These are phyloP conservation scores for Colletotrichum sp. DNA, from an alignment of 2,329 filamentous ascomycete species.

Conservation along the genomic window DNA sequence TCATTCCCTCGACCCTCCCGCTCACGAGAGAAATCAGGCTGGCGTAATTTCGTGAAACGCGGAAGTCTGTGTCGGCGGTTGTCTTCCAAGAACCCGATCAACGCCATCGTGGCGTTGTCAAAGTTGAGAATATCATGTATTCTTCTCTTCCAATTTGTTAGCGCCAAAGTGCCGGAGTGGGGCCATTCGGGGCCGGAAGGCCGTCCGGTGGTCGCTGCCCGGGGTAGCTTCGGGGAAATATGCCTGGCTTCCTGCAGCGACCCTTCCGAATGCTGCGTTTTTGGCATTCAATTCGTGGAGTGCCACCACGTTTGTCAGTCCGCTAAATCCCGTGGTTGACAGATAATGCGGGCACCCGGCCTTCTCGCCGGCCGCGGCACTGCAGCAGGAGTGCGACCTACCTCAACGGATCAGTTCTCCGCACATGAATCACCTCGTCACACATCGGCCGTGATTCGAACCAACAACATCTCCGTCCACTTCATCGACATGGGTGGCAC, in stretches of 20 bases:
- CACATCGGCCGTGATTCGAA: background rate
- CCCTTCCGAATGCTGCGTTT: background rate
- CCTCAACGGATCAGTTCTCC: background rate
- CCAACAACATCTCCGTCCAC: background rate
- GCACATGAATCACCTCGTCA: background rate
- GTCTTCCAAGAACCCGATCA: background rate
- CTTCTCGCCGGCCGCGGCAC: background rate
- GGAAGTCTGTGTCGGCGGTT: fast-evolving
- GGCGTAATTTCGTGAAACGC: fast-evolving
- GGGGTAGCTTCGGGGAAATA: background rate
- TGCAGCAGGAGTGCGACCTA: background rate
- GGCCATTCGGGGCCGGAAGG: background rate
- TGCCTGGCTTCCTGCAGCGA: background rate
- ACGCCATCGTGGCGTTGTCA: background rate
- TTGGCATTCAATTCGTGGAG: background rate
- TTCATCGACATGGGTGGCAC: background rate
- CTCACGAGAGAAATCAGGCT: background rate
- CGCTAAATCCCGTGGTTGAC: background rate
- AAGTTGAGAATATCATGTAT: background rate
- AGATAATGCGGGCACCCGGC: background rate
- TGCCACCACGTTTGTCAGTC: background rate
- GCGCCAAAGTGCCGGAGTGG: background rate
- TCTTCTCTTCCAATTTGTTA: background rate
- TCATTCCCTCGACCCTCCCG: background rate
- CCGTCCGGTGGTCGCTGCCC: background rate